Evolutionary conservation across 805 yeast species (phyloP), one percentile per base, ranked within the genome.

Genomic region (Debaryomyces castellii): DNA sequence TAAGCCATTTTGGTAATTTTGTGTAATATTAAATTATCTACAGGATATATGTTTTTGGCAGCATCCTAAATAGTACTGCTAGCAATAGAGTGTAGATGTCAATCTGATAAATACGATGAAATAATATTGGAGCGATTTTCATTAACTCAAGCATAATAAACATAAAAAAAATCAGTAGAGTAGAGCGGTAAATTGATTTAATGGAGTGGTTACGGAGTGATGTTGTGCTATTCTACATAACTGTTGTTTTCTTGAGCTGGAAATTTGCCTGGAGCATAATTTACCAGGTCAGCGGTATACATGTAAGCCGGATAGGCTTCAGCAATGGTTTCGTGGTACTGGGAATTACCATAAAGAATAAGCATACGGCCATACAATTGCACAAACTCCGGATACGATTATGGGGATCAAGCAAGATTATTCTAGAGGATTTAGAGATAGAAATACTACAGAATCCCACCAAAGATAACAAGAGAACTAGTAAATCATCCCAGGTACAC

Each of bases 311-410:
- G 14, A 36, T 72, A 4, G 47, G 68, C 14, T 57, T 71, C 32
- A 68, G 64, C 51, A 71, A 71, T 49, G 76, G 77, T 9, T 43
- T 72, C 2, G 66, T 57, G 66, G 53, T 70, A 50, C 67, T 69
- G 48, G 54, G 63, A 3, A 51, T 72, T 20, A 40, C 56, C 4
- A 42, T 64, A 43, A 42, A 42, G 9, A 45, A 52, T 18, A 47
- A 44, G 22, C 41, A 39, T 22, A n/a, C 44, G n/a, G 20, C 40
- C 14, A 12, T 71, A 1, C 21, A 44, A 3, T 39, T 66, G 5
- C 48, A 53, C 9, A 58, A 67, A 11, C 37, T 69, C 2, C 49
- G 72, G 18, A 51, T 71, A 25, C 51, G 69, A 32, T 55, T 70
- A 16, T 72, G 76, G 76, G 74, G 76, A 5, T 68, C 64, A 41